Evolutionary conservation across 257 asterid genomes (phyloP).

Genomic region (Fraxinus pennsylvanica): DNA sequence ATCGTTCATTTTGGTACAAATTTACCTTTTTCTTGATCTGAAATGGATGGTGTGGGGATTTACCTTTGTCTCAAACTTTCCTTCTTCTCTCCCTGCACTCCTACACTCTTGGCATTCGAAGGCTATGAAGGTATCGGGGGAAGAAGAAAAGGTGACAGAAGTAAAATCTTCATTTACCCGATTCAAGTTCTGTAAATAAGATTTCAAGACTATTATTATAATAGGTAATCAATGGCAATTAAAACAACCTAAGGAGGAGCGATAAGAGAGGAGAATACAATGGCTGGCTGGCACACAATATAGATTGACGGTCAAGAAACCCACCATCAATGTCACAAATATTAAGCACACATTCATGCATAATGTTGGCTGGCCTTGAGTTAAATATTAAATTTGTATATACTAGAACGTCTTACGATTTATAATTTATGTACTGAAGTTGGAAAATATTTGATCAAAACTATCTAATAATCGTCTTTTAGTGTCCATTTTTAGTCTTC

Average conservation of each 20-base stretch:
- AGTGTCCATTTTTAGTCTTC: too few species aligned
- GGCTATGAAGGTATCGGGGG: background rate
- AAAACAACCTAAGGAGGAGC: constrained; percentile 1
- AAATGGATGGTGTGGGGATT: background rate
- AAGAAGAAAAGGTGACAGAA: constrained; percentile 3
- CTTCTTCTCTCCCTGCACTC: background rate
- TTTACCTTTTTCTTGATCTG: background rate
- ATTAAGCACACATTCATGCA: too few species aligned
- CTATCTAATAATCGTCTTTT: too few species aligned
- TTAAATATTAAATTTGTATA: too few species aligned
- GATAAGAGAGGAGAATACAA: background rate
- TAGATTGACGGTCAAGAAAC: too few species aligned
- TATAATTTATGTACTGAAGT: too few species aligned
- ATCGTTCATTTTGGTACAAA: background rate
- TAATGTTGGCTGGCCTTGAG: too few species aligned
- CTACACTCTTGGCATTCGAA: background rate
- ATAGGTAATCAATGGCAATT: background rate
- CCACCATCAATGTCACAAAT: too few species aligned
- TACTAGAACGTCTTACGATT: too few species aligned
- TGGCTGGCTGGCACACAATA: background rate
- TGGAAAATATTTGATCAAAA: too few species aligned
- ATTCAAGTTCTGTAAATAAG: background rate
- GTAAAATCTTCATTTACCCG: background rate
- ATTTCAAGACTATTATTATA: background rate
- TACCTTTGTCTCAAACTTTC: background rate